phyloP scores from a whole-genome alignment of 352 stramenopile genomes.

The Globisporangium mamillatum region DNA sequence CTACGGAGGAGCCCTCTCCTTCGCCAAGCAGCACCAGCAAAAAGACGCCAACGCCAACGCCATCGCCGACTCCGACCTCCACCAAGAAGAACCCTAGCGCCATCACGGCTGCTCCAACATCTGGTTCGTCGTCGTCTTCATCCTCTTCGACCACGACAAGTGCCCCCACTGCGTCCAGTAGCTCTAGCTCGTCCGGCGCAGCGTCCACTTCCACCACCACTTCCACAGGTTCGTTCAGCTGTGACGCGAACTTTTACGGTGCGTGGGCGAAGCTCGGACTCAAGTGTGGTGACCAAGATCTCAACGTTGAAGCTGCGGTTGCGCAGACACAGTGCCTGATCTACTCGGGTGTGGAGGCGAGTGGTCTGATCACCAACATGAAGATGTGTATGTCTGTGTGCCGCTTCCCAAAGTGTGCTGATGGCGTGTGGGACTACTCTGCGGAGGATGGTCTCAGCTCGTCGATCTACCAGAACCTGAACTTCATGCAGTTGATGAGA shows the following conservation, averaged over 20 bases:
- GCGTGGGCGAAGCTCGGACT: constrained; percentile 68
- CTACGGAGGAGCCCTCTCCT: constrained; percentile 1
- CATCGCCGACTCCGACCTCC: constrained; percentile 7
- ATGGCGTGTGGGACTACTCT: constrained; percentile 77
- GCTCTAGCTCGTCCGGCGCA: constrained; percentile 14
- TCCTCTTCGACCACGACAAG: constrained; percentile 15
- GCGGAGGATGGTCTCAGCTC: constrained; percentile 63
- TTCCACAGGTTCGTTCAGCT: constrained; percentile 51
- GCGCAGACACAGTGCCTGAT: constrained; percentile 69
- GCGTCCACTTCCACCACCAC: constrained; percentile 14
- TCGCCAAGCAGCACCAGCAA: constrained; percentile 22
- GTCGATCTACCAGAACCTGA: constrained; percentile 60
- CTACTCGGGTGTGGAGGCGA: constrained; percentile 62
- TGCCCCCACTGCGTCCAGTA: constrained; percentile 17
- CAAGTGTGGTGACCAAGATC: constrained; percentile 43
- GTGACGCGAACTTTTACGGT: constrained; percentile 76
- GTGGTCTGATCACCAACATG: constrained; percentile 47
- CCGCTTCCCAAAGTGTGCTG: constrained; percentile 68
- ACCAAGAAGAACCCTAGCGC: constrained; percentile 12
- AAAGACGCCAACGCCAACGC: constrained; percentile 16
- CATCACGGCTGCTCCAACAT: not conserved
- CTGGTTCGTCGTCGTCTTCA: constrained; percentile 10
- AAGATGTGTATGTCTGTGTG: constrained; percentile 79
- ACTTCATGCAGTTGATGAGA: constrained; percentile 62
- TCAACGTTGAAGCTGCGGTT: constrained; percentile 49